Conservation (phyloP, 1,139 yeast genomes). For the Yamadazyma taylorii region DNA sequence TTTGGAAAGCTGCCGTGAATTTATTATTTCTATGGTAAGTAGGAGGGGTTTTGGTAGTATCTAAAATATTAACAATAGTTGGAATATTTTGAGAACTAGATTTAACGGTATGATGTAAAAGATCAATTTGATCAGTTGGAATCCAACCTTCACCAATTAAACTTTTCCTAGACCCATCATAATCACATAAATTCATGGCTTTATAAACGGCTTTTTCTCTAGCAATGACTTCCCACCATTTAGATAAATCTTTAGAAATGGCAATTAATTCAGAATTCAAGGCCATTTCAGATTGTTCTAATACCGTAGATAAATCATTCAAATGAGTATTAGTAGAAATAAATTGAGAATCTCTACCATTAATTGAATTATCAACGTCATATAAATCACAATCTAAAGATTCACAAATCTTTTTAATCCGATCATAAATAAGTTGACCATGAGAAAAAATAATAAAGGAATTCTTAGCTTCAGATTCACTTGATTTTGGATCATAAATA, state of each 20-base stretch:
- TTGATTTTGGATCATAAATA: slow-evolving; percentile 38
- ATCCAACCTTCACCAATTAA: slow-evolving; percentile 82
- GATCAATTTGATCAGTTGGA: slow-evolving; percentile 57
- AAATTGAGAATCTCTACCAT: slow-evolving; percentile 48
- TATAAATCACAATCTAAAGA: slow-evolving; percentile 47
- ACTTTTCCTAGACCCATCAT: slow-evolving; percentile 62
- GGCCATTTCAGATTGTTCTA: slow-evolving; percentile 54
- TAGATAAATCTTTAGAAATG: slow-evolving; percentile 67
- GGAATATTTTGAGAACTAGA: slow-evolving; percentile 50
- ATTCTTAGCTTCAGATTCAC: slow-evolving; percentile 34
- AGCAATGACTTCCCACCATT: slow-evolving; percentile 69
- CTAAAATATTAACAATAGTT: slow-evolving; percentile 65
- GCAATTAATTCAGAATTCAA: slow-evolving; percentile 70
- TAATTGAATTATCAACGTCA: slow-evolving; percentile 31
- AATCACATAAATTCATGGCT: slow-evolving; percentile 66
- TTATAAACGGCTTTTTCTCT: slow-evolving; percentile 71
- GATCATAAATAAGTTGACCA: slow-evolving; percentile 40
- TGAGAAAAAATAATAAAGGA: slow-evolving; percentile 48
- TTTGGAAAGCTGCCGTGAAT: slow-evolving; percentile 74
- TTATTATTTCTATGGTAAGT: slow-evolving; percentile 77
- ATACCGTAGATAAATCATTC: slow-evolving; percentile 58
- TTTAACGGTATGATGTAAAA: slow-evolving; percentile 36
- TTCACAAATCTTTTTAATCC: slow-evolving; percentile 46
- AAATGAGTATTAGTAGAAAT: slow-evolving; percentile 54
- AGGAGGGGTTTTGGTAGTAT: slow-evolving; percentile 72